Evolutionary conservation across 1,284 basidiomycete species (phyloP).

Genomic region (Tilletia indica): DNA sequence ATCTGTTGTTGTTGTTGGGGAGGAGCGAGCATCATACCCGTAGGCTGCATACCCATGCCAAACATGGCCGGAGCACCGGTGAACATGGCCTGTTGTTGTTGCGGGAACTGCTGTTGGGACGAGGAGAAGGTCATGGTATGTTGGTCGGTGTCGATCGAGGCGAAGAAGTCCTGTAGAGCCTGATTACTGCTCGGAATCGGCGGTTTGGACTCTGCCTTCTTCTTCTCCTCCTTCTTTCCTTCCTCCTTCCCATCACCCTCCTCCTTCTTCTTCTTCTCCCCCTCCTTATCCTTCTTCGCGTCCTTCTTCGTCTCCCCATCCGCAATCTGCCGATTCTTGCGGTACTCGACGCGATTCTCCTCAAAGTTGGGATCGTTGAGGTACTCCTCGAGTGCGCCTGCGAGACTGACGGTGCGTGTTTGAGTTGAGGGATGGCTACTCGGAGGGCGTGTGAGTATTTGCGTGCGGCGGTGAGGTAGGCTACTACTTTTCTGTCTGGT

Average conservation of each 20-base stretch:
- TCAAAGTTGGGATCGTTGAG: conserved; percentile 94
- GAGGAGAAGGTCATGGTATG: conserved; percentile 60
- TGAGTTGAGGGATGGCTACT: conserved; percentile 87
- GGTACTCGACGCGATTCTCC: conserved; percentile 88
- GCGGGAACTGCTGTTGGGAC: background rate
- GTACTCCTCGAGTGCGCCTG: conserved; percentile 90
- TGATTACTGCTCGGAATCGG: conserved; percentile 44
- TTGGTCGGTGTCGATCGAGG: conserved; percentile 80
- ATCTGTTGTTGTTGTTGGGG: background rate
- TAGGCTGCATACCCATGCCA: background rate
- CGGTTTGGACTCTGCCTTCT: conserved; percentile 38
- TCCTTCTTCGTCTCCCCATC: conserved; percentile 60
- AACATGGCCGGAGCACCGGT: background rate
- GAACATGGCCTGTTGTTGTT: conserved; percentile 16
- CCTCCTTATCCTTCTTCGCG: conserved; percentile 24
- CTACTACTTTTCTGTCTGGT: conserved; percentile 90
- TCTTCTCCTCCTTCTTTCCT: conserved; percentile 27
- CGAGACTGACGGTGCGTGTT: conserved; percentile 90
- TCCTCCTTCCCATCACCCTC: conserved; percentile 22
- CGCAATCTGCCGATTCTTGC: conserved; percentile 73
- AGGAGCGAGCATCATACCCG: conserved; percentile 14
- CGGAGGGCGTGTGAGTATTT: conserved; percentile 89
- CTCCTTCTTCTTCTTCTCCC: conserved; percentile 12
- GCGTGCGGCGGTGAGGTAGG: conserved; percentile 87
- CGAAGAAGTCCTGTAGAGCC: conserved; percentile 81